Percentiles rank a stretch among this genome's conserved stretches.
Conservation (phyloP, 805 yeast species). For the Groenewaldozyma tartarivorans region DNA sequence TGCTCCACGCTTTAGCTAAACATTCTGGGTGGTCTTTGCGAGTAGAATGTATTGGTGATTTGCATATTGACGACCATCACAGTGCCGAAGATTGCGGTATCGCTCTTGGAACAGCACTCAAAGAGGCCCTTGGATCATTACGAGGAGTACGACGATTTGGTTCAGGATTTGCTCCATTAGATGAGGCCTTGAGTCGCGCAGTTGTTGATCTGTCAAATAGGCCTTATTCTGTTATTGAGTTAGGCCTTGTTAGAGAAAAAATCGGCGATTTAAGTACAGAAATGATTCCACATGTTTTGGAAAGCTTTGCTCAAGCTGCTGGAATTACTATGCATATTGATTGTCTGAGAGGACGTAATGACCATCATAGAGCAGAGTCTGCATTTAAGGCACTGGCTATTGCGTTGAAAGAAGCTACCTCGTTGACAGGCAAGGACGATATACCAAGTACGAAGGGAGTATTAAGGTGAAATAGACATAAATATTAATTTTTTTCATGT, state of each 20-base stretch:
- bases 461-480: conserved; percentile 30
- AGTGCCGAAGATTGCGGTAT: conserved; percentile 94
- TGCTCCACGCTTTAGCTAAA: conserved; percentile 94
- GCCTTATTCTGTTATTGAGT: conserved; percentile 82
- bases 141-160: conserved; percentile 92
- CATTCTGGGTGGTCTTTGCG: conserved; percentile 94
- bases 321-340: conserved; percentile 90
- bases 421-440: conserved; percentile 77
- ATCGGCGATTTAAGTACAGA: conserved; percentile 88
- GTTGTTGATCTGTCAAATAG: conserved; percentile 93
- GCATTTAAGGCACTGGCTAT: conserved; percentile 95
- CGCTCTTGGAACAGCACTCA: conserved; percentile 82
- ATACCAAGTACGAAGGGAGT: conserved; percentile 97
- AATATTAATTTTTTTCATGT: too few species aligned
- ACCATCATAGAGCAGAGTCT: conserved; percentile 92
- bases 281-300: conserved; percentile 96
- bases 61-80: conserved; percentile 96
- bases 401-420: conserved; percentile 78
- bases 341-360: conserved; percentile 86
- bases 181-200: conserved; percentile 90
- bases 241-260: conserved; percentile 85
- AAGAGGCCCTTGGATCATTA: conserved; percentile 79
- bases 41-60: conserved; percentile 85
- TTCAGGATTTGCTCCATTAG: conserved; percentile 86
- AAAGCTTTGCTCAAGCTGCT: conserved; percentile 89